A percentile compares a stretch with the other conserved stretches of the same genome.
Evolutionary conservation across 2,329 filamentous ascomycete genomes (phyloP).

Genomic region (Exophiala viscosa): DNA sequence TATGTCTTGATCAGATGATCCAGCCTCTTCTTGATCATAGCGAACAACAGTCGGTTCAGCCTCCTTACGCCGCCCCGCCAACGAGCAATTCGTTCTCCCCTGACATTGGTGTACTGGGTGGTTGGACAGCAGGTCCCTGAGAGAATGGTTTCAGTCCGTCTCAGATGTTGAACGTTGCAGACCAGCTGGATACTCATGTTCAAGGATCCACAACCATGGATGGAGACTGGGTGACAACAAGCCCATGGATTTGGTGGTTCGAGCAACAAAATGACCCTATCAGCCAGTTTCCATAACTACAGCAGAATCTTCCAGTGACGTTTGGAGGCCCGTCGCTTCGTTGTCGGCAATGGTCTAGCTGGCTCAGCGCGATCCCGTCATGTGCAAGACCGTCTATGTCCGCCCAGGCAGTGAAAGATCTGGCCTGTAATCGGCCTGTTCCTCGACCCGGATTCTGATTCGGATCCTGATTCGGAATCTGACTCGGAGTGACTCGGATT

Average conservation of each 20-base stretch:
- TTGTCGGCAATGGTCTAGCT: neutral
- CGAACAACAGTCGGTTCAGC: neutral
- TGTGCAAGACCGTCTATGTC: slow-evolving; percentile 31
- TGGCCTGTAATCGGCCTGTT: slow-evolving; percentile 35
- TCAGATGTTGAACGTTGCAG: slow-evolving; percentile 4
- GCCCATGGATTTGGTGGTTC: slow-evolving; percentile 2
- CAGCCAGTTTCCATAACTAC: neutral
- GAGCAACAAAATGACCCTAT: neutral
- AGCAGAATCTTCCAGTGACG: too few species aligned
- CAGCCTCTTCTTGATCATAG: neutral
- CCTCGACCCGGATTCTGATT: slow-evolving; percentile 34
- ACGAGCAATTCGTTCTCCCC: neutral
- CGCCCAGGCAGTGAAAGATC: slow-evolving; percentile 30
- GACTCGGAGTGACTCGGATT: too few species aligned
- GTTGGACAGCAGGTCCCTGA: neutral
- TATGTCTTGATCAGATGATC: slow-evolving; percentile 5
- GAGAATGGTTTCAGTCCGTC: slow-evolving; percentile 1
- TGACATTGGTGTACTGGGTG: neutral
- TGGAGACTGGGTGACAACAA: neutral
- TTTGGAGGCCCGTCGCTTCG: too few species aligned
- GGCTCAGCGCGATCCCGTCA: slow-evolving; percentile 20
- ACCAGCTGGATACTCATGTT: neutral
- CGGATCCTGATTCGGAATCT: neutral
- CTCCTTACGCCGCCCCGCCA: neutral
- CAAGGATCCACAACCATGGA: neutral